These are phyloP conservation scores for Setaria italica DNA, from an alignment of 202 grass and related monocot genomes.

Conservation along the genomic window DNA sequence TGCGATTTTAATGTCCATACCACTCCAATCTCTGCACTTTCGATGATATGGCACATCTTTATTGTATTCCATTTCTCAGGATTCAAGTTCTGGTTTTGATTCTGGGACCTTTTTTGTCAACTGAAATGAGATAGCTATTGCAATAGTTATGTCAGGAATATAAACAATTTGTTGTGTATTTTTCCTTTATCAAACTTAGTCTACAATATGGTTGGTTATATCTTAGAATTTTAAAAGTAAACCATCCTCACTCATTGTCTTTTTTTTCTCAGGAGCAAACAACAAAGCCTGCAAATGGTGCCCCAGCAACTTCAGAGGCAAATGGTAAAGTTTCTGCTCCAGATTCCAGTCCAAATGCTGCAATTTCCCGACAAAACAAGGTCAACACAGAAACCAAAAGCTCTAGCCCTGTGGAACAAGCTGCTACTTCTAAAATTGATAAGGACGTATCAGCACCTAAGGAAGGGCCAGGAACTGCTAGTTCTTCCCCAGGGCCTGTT, in stretches of 20 bases:
- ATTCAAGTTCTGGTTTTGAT: slow-evolving; percentile 5
- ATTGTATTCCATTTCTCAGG: slow-evolving; percentile 24
- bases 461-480: slow-evolving; percentile 61
- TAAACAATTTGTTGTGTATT: neutral
- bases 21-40: neutral
- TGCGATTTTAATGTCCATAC: neutral
- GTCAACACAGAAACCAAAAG: slow-evolving; percentile 60
- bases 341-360: slow-evolving; percentile 57
- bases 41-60: slow-evolving; percentile 27
- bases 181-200: neutral
- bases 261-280: slow-evolving; percentile 51
- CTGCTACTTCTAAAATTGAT: slow-evolving; percentile 44
- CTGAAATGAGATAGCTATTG: slow-evolving; percentile 22
- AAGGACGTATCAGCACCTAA: slow-evolving; percentile 64
- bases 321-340: slow-evolving; percentile 52
- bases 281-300: slow-evolving; percentile 63
- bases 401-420: slow-evolving; percentile 56
- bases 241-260: neutral
- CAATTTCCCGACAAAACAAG: slow-evolving; percentile 52
- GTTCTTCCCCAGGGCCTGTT: slow-evolving; percentile 56
- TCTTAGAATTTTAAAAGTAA: neutral
- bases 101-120: neutral
- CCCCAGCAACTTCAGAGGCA: slow-evolving; percentile 50
- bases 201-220: slow-evolving; percentile 18
- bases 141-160: neutral